These are phyloP conservation scores for Rickenella mellea DNA, from an alignment of 768 basidiomycete species.

Conservation along the genomic window DNA sequence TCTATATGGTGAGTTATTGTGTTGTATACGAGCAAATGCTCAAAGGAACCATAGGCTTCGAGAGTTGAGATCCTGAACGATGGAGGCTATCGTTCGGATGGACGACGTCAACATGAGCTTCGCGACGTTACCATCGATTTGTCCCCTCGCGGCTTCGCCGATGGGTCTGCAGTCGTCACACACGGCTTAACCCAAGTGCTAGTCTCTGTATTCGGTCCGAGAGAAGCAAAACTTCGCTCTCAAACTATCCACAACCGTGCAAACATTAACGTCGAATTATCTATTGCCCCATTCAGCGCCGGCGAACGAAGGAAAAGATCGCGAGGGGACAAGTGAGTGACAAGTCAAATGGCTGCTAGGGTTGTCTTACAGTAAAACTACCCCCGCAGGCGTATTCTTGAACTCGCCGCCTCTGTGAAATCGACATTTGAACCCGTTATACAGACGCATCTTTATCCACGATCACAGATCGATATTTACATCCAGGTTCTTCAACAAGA, in stretches of 20 bases:
- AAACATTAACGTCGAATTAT: constrained; percentile 82
- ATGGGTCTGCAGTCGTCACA: constrained; percentile 75
- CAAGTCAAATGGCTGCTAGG: constrained; percentile 4
- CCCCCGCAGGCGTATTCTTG: constrained; percentile 68
- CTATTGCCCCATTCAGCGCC: constrained; percentile 79
- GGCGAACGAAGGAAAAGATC: constrained; percentile 68
- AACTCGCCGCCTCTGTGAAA: constrained; percentile 80
- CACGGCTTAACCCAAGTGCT: constrained; percentile 89
- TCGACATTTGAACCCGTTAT: constrained; percentile 96
- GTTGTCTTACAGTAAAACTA: too few species aligned
- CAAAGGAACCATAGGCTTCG: constrained; percentile 40
- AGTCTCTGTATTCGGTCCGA: constrained; percentile 84
- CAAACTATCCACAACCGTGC: constrained; percentile 83
- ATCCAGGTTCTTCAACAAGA: constrained; percentile 92
- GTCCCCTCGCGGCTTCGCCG: constrained; percentile 62
- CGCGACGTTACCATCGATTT: constrained; percentile 76
- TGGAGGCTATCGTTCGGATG: constrained; percentile 85
- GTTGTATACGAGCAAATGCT: too few species aligned
- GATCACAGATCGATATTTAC: constrained; percentile 90
- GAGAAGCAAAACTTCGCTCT: constrained; percentile 77
- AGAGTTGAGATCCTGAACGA: constrained; percentile 73
- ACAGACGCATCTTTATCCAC: constrained; percentile 83
- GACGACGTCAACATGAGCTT: constrained; percentile 85
- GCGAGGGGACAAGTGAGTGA: constrained; percentile 77
- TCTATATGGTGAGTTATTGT: too few species aligned